Percentiles rank a stretch among this genome's conserved stretches.
Conservation (phyloP, 1,139 yeast genomes). For the Zygoascus meyerae region DNA sequence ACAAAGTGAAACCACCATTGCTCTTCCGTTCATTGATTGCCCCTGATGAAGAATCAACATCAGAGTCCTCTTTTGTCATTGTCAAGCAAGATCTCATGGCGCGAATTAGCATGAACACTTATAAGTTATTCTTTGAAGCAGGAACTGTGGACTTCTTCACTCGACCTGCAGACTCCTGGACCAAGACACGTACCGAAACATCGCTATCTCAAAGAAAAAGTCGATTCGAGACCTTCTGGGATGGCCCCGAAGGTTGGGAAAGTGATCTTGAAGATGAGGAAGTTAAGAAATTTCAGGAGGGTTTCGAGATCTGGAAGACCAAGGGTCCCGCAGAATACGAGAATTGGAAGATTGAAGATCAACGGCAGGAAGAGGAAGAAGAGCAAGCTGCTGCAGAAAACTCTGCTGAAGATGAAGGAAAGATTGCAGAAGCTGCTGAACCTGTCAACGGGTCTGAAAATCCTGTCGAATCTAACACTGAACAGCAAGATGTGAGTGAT, state of each 20-base stretch:
- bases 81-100: slow-evolving; percentile 72
- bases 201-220: slow-evolving; percentile 19
- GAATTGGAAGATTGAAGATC: slow-evolving; percentile 13
- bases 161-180: slow-evolving; percentile 20
- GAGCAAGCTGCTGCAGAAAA: slow-evolving; percentile 24
- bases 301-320: slow-evolving; percentile 29
- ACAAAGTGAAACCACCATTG: slow-evolving; percentile 31
- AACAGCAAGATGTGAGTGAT: neutral
- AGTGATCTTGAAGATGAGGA: slow-evolving; percentile 26
- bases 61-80: slow-evolving; percentile 33
- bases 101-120: slow-evolving; percentile 72
- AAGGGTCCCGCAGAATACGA: slow-evolving; percentile 22
- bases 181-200: slow-evolving; percentile 17
- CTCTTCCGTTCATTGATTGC: slow-evolving; percentile 24
- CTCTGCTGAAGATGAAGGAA: slow-evolving; percentile 20
- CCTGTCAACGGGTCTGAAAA: neutral
- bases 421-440: slow-evolving; percentile 21
- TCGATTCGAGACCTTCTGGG: slow-evolving; percentile 25
- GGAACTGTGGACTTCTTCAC: slow-evolving; percentile 80
- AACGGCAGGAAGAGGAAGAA: slow-evolving; percentile 12
- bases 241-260: slow-evolving; percentile 36
- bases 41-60: slow-evolving; percentile 35
- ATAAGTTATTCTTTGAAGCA: slow-evolving; percentile 73
- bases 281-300: slow-evolving; percentile 25
- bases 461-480: neutral